Conservation (phyloP, 2,329 filamentous ascomycete genomes). For the Pseudopyricularia cyperi region DNA sequence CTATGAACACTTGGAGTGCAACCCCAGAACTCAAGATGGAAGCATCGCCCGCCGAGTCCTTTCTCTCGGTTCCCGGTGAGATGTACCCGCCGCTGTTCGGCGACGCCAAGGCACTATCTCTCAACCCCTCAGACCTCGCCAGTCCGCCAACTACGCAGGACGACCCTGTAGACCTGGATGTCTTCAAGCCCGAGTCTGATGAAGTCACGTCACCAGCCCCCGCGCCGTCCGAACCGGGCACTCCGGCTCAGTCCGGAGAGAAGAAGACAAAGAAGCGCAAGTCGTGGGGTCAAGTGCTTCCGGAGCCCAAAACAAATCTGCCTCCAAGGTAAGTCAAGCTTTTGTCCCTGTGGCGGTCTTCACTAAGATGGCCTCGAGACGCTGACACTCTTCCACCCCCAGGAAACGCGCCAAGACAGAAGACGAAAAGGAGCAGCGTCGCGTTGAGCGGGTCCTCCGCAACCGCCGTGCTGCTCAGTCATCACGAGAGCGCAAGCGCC, state of each 20-base stretch:
- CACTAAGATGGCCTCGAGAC: background rate
- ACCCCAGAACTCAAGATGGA: slow-evolving; percentile 37
- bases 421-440: slow-evolving; percentile 95
- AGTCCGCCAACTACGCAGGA: slow-evolving; percentile 28
- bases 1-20: slow-evolving; percentile 26
- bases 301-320: slow-evolving; percentile 90
- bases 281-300: slow-evolving; percentile 95
- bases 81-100: slow-evolving; percentile 35
- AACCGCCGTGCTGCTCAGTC: slow-evolving; percentile 95
- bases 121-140: slow-evolving; percentile 36
- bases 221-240: slow-evolving; percentile 8
- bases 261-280: slow-evolving; percentile 87
- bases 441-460: slow-evolving; percentile 91
- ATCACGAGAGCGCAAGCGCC: slow-evolving; percentile 82
- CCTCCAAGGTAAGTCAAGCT: slow-evolving; percentile 62
- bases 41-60: slow-evolving; percentile 39
- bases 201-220: slow-evolving; percentile 2
- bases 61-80: slow-evolving; percentile 36
- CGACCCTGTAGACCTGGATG: slow-evolving; percentile 12
- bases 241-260: slow-evolving; percentile 35
- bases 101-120: slow-evolving; percentile 18
- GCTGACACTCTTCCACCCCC: slow-evolving; percentile 1
- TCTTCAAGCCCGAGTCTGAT: slow-evolving; percentile 4
- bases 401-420: slow-evolving; percentile 98
- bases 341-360: background rate